phyloP scores from a whole-genome alignment of 2,329 filamentous ascomycete species.

The Pleomassaria siparia region DNA sequence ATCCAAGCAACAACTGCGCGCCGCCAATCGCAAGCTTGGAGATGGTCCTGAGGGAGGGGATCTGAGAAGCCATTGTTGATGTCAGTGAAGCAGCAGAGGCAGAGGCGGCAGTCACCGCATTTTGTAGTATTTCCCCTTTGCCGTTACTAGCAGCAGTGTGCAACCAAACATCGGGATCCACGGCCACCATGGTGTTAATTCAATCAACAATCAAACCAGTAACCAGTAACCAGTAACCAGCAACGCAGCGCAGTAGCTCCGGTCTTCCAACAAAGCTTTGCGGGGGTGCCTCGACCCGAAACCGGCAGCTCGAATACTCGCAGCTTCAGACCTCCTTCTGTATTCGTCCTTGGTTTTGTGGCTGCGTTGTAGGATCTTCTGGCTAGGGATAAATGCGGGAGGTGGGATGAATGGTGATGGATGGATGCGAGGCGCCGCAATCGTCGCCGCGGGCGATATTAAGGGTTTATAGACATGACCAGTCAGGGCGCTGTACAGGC shows the following conservation, averaged over 20 bases:
- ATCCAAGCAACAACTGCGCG: conserved; percentile 31
- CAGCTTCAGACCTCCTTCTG: not conserved
- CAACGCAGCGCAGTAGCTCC: not conserved
- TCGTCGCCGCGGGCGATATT: conserved; percentile 14
- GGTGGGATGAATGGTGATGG: conserved; percentile 9
- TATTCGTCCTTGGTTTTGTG: too few relatives aligned
- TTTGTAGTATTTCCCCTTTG: conserved; percentile 31
- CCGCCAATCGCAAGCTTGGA: conserved; percentile 41
- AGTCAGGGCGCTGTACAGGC: conserved; percentile 36
- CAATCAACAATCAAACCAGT: not conserved
- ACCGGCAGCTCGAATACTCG: conserved; percentile 19
- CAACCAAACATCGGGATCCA: conserved; percentile 18
- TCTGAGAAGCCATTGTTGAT: conserved; percentile 26
- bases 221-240: too few relatives aligned
- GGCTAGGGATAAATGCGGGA: conserved; percentile 13
- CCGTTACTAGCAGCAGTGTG: conserved; percentile 17
- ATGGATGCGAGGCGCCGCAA: conserved; percentile 7
- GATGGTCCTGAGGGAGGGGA: conserved; percentile 40
- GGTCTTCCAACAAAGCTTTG: conserved; percentile 30
- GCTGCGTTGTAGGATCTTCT: not conserved
- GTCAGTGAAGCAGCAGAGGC: conserved; percentile 11
- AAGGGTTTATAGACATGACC: conserved; percentile 27
- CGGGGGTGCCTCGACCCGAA: conserved; percentile 29
- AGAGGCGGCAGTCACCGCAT: conserved; percentile 13
- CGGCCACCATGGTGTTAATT: conserved; percentile 19